Base-by-base conservation (phyloP, 2,329 filamentous ascomycete species). In the Cadophora gregata region DNA sequence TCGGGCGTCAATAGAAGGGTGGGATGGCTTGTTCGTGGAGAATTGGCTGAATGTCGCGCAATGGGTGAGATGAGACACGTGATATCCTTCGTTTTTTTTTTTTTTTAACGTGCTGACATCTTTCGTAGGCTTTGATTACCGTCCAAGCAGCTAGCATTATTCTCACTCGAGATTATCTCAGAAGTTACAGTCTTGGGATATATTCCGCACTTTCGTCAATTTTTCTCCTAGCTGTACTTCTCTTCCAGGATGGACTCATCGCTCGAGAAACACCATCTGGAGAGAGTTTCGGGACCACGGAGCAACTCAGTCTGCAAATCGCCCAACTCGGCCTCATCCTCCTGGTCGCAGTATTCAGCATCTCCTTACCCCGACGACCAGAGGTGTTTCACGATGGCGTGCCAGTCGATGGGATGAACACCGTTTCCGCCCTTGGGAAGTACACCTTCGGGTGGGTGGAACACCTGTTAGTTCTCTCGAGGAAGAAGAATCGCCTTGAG, bases 371-470 rank as follows among this genome's bases (percentile, higher is more conserved):
- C 4, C 84, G 91, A 51, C 84, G 91, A 12, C 91, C 91, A 3
- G 82, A 88, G 62, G 87, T 93, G 21, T 92, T 83, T 73, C 83
- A 72, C 69, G 76, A 88, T 47, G 87, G 82, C 29, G 80, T 82
- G 56, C 75, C 82, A 3, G 88, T 95, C 36, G 91, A 94, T 74
- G 80, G 81, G 19, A 84, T 90, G 78, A 83, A 82, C 72, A 90
- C 88, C 0, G 82, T 81, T 3, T 88, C 88, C 1, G 85, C 88
- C 0, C 80, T 90, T 58, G 83, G 79, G 60, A 85, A 87, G 60
- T 87, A 87, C 73, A 91, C 86, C 7, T 94, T 89, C 79, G 79
- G 81, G 59, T 95, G 91, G 91, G 82, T 85, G 1, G 78, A 76
- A 1, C 76, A 79, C 2, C 72, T 93, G 0, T 81, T 94, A 16